Evolutionary conservation across 805 yeast genomes (phyloP).

Genomic region (Diddensiella caesifluorescens): DNA sequence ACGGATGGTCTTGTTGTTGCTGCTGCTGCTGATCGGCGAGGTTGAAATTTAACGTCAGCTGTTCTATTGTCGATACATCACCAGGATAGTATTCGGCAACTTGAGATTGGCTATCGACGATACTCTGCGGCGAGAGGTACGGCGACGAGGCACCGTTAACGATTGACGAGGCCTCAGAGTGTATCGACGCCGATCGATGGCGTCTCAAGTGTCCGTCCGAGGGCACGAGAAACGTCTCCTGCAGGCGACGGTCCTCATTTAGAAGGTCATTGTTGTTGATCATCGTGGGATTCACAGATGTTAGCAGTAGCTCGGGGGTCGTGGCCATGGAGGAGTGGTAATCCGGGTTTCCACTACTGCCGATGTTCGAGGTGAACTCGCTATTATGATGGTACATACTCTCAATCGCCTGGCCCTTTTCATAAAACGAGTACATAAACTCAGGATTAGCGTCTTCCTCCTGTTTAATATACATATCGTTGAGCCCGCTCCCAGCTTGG

Average conservation of each 20-base stretch:
- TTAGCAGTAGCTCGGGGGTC: neutral
- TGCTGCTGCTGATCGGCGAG: conserved; percentile 6
- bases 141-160: conserved; percentile 15
- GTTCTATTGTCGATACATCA: conserved; percentile 14
- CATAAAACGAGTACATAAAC: too few species aligned
- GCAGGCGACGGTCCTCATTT: too few species aligned
- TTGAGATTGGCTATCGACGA: neutral
- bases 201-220: neutral
- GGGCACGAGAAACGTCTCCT: neutral
- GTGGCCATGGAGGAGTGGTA: too few species aligned
- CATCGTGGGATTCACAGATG: conserved; percentile 5
- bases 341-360: too few species aligned
- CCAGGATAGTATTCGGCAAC: neutral
- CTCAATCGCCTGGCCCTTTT: too few species aligned
- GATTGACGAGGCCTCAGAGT: conserved; percentile 15
- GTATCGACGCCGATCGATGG: conserved; percentile 8
- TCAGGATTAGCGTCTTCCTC: too few species aligned
- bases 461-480: too few species aligned
- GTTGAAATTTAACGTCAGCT: conserved; percentile 16
- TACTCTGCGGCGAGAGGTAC: conserved; percentile 9
- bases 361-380: too few species aligned
- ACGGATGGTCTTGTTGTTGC: neutral
- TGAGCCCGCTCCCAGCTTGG: too few species aligned
- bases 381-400: too few species aligned
- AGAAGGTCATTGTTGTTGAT: neutral